Conservation (phyloP, 768 basidiomycete species). For the Boletus reticuloceps region DNA sequence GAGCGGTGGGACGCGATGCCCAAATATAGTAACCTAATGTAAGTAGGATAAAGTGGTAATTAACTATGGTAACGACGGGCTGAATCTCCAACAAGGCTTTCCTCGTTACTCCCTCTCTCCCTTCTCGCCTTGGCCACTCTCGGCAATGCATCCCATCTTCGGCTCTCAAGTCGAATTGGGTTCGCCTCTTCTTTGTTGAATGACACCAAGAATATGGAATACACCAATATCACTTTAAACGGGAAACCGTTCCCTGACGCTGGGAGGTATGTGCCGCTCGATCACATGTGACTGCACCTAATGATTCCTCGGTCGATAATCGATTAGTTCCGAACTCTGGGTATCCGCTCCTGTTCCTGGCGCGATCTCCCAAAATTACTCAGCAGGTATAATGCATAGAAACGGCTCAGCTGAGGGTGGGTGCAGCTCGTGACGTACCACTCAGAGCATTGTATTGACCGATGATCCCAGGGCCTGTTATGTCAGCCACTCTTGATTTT, state of each 20-base stretch:
- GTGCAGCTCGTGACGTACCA: background rate
- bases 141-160: constrained; percentile 10
- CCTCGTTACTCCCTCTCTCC: constrained; percentile 4
- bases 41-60: no score
- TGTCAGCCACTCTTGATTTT: constrained; percentile 29
- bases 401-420: constrained; percentile 50
- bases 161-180: constrained; percentile 12
- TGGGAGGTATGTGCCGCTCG: constrained; percentile 36
- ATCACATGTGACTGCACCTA: background rate
- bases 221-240: constrained; percentile 42
- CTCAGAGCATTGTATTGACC: background rate
- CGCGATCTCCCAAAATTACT: constrained; percentile 37
- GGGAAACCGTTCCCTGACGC: constrained; percentile 37
- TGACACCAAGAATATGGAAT: constrained; percentile 34
- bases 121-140: constrained; percentile 7
- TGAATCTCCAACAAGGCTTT: no score
- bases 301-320: constrained; percentile 1
- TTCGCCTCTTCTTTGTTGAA: constrained; percentile 5
- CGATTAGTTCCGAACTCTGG: constrained; percentile 61
- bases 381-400: constrained; percentile 49
- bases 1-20: no score
- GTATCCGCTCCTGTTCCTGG: constrained; percentile 44
- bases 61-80: no score
- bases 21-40: no score
- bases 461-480: constrained; percentile 24